A percentile compares a stretch with the other conserved stretches of the same genome.
Evolutionary conservation across 106 monocot genomes (phyloP).

Genomic region (Allium sativum): DNA sequence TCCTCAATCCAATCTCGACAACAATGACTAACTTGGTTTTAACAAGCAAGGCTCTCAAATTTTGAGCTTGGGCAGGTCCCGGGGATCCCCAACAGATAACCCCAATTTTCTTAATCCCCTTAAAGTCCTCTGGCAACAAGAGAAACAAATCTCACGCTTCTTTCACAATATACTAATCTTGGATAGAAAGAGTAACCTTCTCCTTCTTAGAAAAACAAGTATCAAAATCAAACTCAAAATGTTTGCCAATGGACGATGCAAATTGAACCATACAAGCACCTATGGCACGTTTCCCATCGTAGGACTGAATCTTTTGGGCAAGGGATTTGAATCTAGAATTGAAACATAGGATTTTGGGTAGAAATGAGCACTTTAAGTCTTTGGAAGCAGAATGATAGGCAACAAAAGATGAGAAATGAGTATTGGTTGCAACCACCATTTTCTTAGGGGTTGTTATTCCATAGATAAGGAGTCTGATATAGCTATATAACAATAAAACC

Average conservation of each 20-base stretch:
- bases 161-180: slow-evolving; percentile 78
- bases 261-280: slow-evolving; percentile 44
- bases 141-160: slow-evolving; percentile 82
- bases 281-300: slow-evolving; percentile 9
- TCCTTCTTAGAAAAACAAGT: slow-evolving; percentile 90
- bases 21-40: slow-evolving; percentile 36
- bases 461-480: too few relatives aligned
- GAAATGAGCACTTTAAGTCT: slow-evolving; percentile 1
- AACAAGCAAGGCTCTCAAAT: slow-evolving; percentile 41
- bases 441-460: neutral
- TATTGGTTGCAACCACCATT: slow-evolving; percentile 6
- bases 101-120: slow-evolving; percentile 87
- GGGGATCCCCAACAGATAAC: slow-evolving; percentile 91
- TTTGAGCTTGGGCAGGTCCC: slow-evolving; percentile 67
- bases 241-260: slow-evolving; percentile 22
- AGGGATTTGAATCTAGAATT: neutral
- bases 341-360: slow-evolving; percentile 3
- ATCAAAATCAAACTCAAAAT: slow-evolving; percentile 63
- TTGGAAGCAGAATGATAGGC: neutral
- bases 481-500: too few relatives aligned
- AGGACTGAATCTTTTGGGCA: neutral
- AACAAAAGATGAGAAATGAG: neutral
- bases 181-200: slow-evolving; percentile 75
- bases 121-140: slow-evolving; percentile 76
- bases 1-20: slow-evolving; percentile 81